Percentiles rank a stretch among this genome's conserved stretches.
Conservation (phyloP, 257 asterid species). For the Prunella vulgaris region DNA sequence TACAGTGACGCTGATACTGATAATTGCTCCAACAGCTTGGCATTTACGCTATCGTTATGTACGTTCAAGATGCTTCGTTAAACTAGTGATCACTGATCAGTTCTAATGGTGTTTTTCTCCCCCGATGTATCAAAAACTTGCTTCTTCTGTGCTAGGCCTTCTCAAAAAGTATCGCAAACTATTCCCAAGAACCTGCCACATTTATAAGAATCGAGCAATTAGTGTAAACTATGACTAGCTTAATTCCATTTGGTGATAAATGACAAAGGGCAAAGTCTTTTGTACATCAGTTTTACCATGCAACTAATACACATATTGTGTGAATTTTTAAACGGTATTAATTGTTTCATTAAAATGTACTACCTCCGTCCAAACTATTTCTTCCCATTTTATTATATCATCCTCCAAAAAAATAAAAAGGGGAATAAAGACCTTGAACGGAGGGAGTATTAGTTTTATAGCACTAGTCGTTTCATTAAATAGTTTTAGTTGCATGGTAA, state of each 20-base stretch:
- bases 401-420: too few relatives aligned
- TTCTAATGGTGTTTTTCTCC: neutral
- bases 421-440: too few relatives aligned
- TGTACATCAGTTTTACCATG: neutral
- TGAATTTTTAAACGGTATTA: neutral
- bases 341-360: neutral
- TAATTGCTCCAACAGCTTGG: neutral
- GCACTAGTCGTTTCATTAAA: neutral
- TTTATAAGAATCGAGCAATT: neutral
- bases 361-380: too few relatives aligned
- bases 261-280: neutral
- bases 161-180: conserved; percentile 81
- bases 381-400: too few relatives aligned
- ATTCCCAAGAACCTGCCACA: conserved; percentile 75
- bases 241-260: neutral
- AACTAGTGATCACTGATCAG: neutral
- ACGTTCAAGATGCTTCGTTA: neutral
- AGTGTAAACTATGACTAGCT: neutral
- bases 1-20: neutral
- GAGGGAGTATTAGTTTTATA: too few relatives aligned
- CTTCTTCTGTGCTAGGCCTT: conserved; percentile 81
- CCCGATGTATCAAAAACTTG: conserved; percentile 63
- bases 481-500: neutral
- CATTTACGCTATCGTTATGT: neutral
- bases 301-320: neutral